phyloP scores from a whole-genome alignment of 768 basidiomycete species.

The Leccinellum albellum region DNA sequence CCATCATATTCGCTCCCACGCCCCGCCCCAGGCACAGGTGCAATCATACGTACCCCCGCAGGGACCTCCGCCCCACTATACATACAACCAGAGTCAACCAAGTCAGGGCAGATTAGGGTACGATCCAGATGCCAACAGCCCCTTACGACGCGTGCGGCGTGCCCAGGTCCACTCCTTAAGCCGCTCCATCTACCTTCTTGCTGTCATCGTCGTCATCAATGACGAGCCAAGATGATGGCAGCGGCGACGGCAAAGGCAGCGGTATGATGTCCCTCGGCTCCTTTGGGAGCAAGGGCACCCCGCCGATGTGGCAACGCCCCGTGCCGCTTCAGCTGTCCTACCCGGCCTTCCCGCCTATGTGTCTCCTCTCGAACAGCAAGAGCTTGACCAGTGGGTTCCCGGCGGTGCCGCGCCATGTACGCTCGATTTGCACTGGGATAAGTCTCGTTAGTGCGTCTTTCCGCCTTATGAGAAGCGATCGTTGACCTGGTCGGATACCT shows the following conservation, averaged over 20 bases:
- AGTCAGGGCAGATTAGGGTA: background rate
- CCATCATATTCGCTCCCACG: background rate
- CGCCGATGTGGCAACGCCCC: slow-evolving; percentile 25
- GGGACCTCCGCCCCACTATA: slow-evolving; percentile 14
- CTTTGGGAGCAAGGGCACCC: slow-evolving; percentile 27
- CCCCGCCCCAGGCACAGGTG: background rate
- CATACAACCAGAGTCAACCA: slow-evolving; percentile 2
- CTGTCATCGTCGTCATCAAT: no score
- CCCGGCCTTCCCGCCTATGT: slow-evolving; percentile 28
- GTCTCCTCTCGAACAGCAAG: slow-evolving; percentile 25
- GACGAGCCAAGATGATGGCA: no score
- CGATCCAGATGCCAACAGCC: background rate
- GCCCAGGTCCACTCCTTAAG: background rate
- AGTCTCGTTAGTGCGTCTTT: slow-evolving; percentile 19
- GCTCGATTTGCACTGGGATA: slow-evolving; percentile 38
- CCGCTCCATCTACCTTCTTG: background rate
- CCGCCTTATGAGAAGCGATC: no score
- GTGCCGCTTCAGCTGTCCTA: slow-evolving; percentile 12
- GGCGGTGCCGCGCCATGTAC: slow-evolving; percentile 38
- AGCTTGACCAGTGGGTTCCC: slow-evolving; percentile 44
- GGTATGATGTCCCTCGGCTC: slow-evolving; percentile 17
- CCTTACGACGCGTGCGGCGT: background rate
- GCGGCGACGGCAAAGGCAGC: background rate
- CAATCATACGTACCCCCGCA: background rate
- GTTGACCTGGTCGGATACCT: no score